Evolutionary conservation across 805 yeast species (phyloP).

Genomic region (Candida andamanensis): DNA sequence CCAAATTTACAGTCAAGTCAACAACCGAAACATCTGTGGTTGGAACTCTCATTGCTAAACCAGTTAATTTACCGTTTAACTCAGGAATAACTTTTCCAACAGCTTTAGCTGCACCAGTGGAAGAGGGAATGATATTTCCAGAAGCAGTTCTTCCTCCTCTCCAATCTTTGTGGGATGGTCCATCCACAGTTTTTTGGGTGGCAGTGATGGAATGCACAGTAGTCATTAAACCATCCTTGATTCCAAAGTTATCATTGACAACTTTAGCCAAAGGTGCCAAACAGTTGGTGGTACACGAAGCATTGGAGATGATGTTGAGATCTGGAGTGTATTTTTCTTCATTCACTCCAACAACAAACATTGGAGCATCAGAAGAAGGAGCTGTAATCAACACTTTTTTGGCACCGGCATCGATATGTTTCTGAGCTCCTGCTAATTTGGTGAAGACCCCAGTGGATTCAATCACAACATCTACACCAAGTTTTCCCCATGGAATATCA

Average conservation of each 20-base stretch:
- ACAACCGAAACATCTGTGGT: slow-evolving; percentile 33
- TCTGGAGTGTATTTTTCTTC: slow-evolving; percentile 29
- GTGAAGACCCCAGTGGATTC: slow-evolving; percentile 35
- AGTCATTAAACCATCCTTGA: slow-evolving; percentile 34
- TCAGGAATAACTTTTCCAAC: slow-evolving; percentile 34
- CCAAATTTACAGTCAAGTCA: slow-evolving; percentile 30
- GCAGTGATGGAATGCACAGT: slow-evolving; percentile 35
- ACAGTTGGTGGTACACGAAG: slow-evolving; percentile 35
- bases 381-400: slow-evolving; percentile 32
- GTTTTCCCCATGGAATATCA: slow-evolving; percentile 30
- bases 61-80: slow-evolving; percentile 33
- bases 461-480: slow-evolving; percentile 27
- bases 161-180: slow-evolving; percentile 37
- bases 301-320: slow-evolving; percentile 28
- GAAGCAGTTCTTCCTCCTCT: slow-evolving; percentile 36
- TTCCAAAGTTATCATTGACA: slow-evolving; percentile 29
- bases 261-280: slow-evolving; percentile 36
- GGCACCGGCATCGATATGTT: slow-evolving; percentile 34
- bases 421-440: slow-evolving; percentile 30
- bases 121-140: slow-evolving; percentile 32
- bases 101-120: slow-evolving; percentile 36
- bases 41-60: slow-evolving; percentile 34
- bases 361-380: slow-evolving; percentile 32
- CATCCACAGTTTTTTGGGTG: slow-evolving; percentile 33
- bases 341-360: slow-evolving; percentile 33